Base-by-base conservation (phyloP, 2,329 filamentous ascomycete species). In the Pseudocercospora pini-densiflorae region DNA sequence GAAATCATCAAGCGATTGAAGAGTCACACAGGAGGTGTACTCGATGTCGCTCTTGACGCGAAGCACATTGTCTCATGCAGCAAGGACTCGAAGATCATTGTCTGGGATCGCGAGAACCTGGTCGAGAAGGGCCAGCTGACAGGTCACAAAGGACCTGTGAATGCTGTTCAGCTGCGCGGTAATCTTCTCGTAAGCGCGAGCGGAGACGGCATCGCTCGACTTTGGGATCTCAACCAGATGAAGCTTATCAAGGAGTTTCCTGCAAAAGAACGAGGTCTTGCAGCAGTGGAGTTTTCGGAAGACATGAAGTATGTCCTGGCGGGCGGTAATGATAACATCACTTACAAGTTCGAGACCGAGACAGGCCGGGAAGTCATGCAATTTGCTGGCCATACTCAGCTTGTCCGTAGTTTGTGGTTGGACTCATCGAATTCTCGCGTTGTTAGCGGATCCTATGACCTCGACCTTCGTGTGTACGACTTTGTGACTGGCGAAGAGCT, bases 51-150 rank as follows among this genome's bases (percentile, higher is more conserved):
- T 70, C 94, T 99, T 71, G 93, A 99, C 77, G 88, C 93, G 70
- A 90, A 90, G 73, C 91, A 97, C 80, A 97, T 99, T 74, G 91
- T 98, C 59, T 97, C 94, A 5, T 99, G 95, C 83, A 97, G 93
- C 77, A 99, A 99, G 80, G 95, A 99, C 80, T 89, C 90, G 47
- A 94, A 87, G 69, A 97, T 99, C 76, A 96, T 94, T 76, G 89
- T 99, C 24, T 98, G 94, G 94, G 92, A 97, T 75, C 92, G 95
- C 54, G 82, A 87, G 63, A 95, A 92, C 0, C 92, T 93, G 40
- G 81, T 83, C 9, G 84, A 96, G 55, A 80, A 97, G 57, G 92
- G 92, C 74, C 91, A 92, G 74, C 86, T 99, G 58, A 87, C 88
- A 40, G 95, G 94, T 7, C 95, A 99, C 79, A 86, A 88, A 1